A percentile compares a stretch with the other conserved stretches of the same genome.
phyloP scores from a whole-genome alignment of 257 asterid genomes.

The Asclepias syriaca region DNA sequence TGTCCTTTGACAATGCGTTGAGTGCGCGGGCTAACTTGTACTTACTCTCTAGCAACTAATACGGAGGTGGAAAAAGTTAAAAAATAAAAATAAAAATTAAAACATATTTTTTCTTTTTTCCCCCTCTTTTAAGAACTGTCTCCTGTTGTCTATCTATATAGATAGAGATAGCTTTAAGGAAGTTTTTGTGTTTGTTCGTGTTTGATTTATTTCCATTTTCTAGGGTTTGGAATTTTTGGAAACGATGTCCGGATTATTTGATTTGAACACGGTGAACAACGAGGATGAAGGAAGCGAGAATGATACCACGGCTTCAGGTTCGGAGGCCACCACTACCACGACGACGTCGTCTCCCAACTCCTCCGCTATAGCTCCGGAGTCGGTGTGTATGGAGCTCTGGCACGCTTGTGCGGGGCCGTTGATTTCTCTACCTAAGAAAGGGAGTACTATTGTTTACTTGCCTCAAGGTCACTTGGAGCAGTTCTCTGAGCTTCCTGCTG shows the following conservation, averaged over 20 bases:
- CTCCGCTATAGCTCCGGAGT: constrained; percentile 25
- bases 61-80: background rate
- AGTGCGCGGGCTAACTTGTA: constrained; percentile 25
- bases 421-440: constrained; percentile 87
- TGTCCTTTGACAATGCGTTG: constrained; percentile 20
- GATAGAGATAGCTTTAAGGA: background rate
- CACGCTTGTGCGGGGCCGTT: constrained; percentile 98
- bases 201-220: constrained; percentile 1
- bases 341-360: constrained; percentile 27
- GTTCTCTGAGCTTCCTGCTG: constrained; percentile 52
- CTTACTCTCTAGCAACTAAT: constrained; percentile 8
- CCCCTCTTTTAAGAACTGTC: no score
- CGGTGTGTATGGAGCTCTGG: constrained; percentile 96
- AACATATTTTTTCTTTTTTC: background rate
- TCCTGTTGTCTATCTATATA: background rate
- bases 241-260: constrained; percentile 63
- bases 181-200: constrained; percentile 2
- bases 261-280: constrained; percentile 63
- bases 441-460: constrained; percentile 72
- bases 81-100: constrained; percentile 1
- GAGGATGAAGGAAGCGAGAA: constrained; percentile 39
- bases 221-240: constrained; percentile 40
- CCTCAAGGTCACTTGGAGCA: constrained; percentile 93
- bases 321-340: constrained; percentile 10
- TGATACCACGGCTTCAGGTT: constrained; percentile 31